Evolutionary conservation across 2,329 filamentous ascomycete species (phyloP), one percentile per base, ranked within the genome.

Genomic region (Fusarium pseudonygamai): DNA sequence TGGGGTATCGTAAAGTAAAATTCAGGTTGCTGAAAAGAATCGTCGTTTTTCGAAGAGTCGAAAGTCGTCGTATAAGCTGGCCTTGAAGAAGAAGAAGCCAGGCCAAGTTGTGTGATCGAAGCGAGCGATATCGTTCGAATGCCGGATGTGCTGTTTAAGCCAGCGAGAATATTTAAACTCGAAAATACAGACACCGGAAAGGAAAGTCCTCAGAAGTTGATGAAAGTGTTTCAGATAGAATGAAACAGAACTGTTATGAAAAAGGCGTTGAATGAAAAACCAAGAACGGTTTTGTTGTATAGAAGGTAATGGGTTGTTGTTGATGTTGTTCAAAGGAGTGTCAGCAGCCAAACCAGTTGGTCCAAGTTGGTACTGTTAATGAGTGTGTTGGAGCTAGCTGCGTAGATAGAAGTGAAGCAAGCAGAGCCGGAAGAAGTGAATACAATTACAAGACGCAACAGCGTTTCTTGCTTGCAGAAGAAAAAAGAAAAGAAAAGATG

Each of bases 301-400:
- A 62, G 55, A 70, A 53, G 28, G 49, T 55, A 52, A 49, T 66
- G 59, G 67, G 47, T 60, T 72, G 39, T 58, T 58, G 46, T n/a
- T 43, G 42, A 16, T 28, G 20, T 15, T 50, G 40, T 58, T 72
- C 69, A 85, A 88, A 89, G 82, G 85, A 87, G 82, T 80, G 86
- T 85, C 84, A 85, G 85, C 84, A 87, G 85, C 87, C 87, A 88
- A 88, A 83, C 85, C 86, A 87, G 86, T 87, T 87, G 86, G 85
- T 80, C 83, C 78, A 83, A 83, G 80, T 63, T 69, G 53, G 62
- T 76, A 63, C 65, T 67, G 69, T 76, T 75, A 81, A 81, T 73
- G 78, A 80, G 72, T 76, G 78, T 79, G 67, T 72, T 67, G 66
- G 75, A 74, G 69, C 74, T 66, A 69, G 79, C 78, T 79, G 79